A percentile compares a stretch with the other conserved stretches of the same genome.
Conservation (phyloP, 768 basidiomycete genomes). For the Auriscalpium orientale region DNA sequence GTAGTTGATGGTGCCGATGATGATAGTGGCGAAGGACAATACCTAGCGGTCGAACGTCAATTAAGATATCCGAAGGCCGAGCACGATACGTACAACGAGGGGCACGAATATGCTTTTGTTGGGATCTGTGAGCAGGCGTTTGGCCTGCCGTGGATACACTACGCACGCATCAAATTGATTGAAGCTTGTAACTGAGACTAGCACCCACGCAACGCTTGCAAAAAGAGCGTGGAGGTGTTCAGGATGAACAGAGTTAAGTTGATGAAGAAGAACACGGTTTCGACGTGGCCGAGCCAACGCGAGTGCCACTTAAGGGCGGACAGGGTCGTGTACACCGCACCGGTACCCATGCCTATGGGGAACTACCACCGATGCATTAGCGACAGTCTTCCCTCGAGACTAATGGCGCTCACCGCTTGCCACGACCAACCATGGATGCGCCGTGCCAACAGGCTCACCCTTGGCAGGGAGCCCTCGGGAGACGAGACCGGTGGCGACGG, state of each 20-base stretch:
- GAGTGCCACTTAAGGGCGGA: slow-evolving; percentile 32
- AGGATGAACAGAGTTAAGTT: slow-evolving; percentile 37
- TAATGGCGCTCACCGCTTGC: slow-evolving; percentile 34
- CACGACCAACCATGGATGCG: slow-evolving; percentile 46
- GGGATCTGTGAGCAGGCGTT: slow-evolving; percentile 36
- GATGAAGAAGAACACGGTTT: slow-evolving; percentile 40
- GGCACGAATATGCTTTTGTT: slow-evolving; percentile 39
- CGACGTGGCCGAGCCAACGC: slow-evolving; percentile 25
- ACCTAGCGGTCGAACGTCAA: slow-evolving; percentile 21
- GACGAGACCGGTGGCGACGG: not conserved
- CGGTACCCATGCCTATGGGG: slow-evolving; percentile 43
- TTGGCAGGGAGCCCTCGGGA: not conserved
- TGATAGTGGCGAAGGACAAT: slow-evolving; percentile 42
- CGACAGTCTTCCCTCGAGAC: slow-evolving; percentile 17
- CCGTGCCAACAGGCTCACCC: slow-evolving; percentile 27
- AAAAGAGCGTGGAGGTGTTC: slow-evolving; percentile 33
- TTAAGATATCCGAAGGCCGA: not conserved
- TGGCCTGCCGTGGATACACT: slow-evolving; percentile 40
- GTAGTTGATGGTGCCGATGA: slow-evolving; percentile 42
- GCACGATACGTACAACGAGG: slow-evolving; percentile 23
- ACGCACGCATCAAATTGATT: not conserved
- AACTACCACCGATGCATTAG: slow-evolving; percentile 28
- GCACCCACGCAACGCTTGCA: slow-evolving; percentile 35
- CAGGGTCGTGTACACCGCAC: slow-evolving; percentile 42
- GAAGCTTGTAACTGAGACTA: no score